Evolutionary conservation across 2,329 filamentous ascomycete species (phyloP), one percentile per base, ranked within the genome.

Genomic region (Ascomycota sp.): DNA sequence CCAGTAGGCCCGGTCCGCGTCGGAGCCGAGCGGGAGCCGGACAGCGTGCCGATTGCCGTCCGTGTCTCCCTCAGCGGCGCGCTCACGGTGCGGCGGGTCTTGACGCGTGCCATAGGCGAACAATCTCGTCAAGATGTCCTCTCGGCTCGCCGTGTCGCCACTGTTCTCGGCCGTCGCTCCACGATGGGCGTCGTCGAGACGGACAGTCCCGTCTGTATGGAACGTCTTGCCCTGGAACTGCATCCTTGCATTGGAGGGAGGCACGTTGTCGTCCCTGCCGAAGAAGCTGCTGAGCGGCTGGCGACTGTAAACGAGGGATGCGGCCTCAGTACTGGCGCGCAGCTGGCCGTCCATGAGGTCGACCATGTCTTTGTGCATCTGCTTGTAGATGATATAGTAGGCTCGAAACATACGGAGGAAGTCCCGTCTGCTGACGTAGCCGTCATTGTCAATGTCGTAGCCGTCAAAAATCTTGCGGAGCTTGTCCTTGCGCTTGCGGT

Each of bases 351-450:
- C 77, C 40, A 83, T 63, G 2, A 72, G 73, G 36, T 79, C 73
- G 6, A 86, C 62, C 38, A 84, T 78, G 41, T 95, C 86, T 38
- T 72, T 71, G 38, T 89, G 83, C 54, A 92, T 74, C 48, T 92
- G 79, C 47, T 84, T 82, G 48, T 83, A 89, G 7, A 93, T 68
- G 2, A 80, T 74, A 52, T 92, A 95, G 51, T 91, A 92, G 0
- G 86, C 86, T 30, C 81, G 68, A 53, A 95, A 92, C 55, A 98
- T 77, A 36, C 84, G 73, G 26, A 95, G 55, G 44, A 93, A 91
- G 50, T 98, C 86, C 43, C 76, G 75, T 11, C 89, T 68, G 44
- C 76, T 74, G 30, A 95, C 76, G 43, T 68, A 91, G 9, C 84
- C 84, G 53, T 95, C 84, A 1, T 68, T 68, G 44, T 95, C 81